A percentile compares a stretch with the other conserved stretches of the same genome.
Evolutionary conservation across 805 yeast species (phyloP).

Genomic region (Starmerella gropengiesseri): DNA sequence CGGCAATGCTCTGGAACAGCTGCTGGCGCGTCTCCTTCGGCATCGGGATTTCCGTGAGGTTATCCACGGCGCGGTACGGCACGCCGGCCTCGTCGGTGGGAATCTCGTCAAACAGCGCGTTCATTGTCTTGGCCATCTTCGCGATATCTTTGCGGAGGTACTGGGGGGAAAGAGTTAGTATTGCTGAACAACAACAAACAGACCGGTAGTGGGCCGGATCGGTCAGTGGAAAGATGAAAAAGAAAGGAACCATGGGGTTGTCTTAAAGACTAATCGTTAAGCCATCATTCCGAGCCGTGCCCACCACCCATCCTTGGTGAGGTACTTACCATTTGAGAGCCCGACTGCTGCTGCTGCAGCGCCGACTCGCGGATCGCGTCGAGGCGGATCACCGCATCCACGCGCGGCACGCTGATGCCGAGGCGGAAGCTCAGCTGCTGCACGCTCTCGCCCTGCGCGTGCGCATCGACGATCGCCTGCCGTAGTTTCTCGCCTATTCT

Average conservation of each 20-base stretch:
- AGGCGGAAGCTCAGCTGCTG: slow-evolving; percentile 69
- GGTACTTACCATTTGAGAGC: slow-evolving; percentile 40
- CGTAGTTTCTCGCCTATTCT: slow-evolving; percentile 51
- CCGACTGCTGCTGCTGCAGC: slow-evolving; percentile 33
- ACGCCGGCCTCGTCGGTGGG: slow-evolving; percentile 21
- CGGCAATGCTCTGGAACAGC: slow-evolving; percentile 79
- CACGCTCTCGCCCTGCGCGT: slow-evolving; percentile 43
- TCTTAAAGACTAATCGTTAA: slow-evolving; percentile 74
- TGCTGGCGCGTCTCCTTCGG: slow-evolving; percentile 74
- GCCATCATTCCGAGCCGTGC: slow-evolving; percentile 34
- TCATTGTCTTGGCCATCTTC: slow-evolving; percentile 51
- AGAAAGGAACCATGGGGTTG: slow-evolving; percentile 42
- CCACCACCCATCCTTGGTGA: not conserved
- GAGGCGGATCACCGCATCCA: slow-evolving; percentile 76
- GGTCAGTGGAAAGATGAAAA: slow-evolving; percentile 19
- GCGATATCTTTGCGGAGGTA: slow-evolving; percentile 44
- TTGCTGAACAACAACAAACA: slow-evolving; percentile 22
- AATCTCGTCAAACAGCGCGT: slow-evolving; percentile 66
- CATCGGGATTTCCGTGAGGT: slow-evolving; percentile 86
- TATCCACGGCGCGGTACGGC: slow-evolving; percentile 43
- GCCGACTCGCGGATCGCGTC: slow-evolving; percentile 47
- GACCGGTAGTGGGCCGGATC: slow-evolving; percentile 1
- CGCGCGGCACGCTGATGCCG: slow-evolving; percentile 72
- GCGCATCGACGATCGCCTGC: slow-evolving; percentile 46
- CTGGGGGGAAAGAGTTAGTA: slow-evolving; percentile 20